Base-by-base conservation (phyloP, 2,329 filamentous ascomycete species). In the Pyrenophora tritici-repentis region DNA sequence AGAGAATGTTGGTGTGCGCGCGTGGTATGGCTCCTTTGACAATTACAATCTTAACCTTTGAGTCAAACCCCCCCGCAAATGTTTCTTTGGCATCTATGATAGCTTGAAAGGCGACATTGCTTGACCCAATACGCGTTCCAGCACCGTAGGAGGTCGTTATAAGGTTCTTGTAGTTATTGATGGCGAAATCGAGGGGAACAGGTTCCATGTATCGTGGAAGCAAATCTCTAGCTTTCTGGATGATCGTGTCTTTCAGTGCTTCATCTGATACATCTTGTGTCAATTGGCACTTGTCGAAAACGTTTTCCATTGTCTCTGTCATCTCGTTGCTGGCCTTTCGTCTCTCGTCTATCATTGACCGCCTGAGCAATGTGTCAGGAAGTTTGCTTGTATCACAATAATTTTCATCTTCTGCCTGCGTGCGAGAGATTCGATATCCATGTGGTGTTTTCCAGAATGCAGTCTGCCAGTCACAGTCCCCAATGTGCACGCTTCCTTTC, bases 161-260 rank as follows among this genome's bases (percentile, higher is more conserved):
- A 1, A 55, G 43, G 36, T 17, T 55, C 42, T 48, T 18, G 39
- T 55, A 55, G 33, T 55, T 55, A 6, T 52, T 2, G 36, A 55
- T 38, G 1, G 36, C 48, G n/a, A 55, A 55, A 17, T 40, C 5
- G 22, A 55, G 44, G 10, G 48, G 53, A 35, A 55, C 33, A 37
- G 53, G 45, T 20, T 55, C 53, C 20, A 52, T 55, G 2, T 45
- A 48, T 10, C 17, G 33, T 18, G 34, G 38, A 45, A 55, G 48
- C 1, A 55, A n/a, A 14, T 52, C 43, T 55, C 44, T 45, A 8
- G 41, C 53, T 50, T 51, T n/a, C n/a, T n/a, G n/a, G n/a, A n/a
- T n/a, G n/a, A n/a, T n/a, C n/a, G n/a, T n/a, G n/a, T n/a, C n/a
- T n/a, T n/a, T n/a, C n/a, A n/a, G n/a, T n/a, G n/a, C n/a, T n/a